Percentiles rank a stretch among this genome's conserved stretches.
phyloP scores from a whole-genome alignment of 2,329 filamentous ascomycete species.

The Fusarium sp. region DNA sequence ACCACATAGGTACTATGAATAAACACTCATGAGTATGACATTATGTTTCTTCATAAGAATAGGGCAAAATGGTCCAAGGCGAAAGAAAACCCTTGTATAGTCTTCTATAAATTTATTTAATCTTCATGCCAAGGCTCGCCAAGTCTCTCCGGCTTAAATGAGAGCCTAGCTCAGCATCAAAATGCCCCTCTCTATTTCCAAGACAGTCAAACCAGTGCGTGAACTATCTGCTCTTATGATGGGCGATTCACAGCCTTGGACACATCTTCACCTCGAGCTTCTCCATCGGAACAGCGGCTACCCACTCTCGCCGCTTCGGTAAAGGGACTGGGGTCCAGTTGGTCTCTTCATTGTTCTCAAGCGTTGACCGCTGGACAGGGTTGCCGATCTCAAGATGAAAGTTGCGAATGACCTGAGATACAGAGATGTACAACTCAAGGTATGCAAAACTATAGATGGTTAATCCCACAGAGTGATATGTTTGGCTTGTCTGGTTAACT shows the following conservation, averaged over 20 bases:
- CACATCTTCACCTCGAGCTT: not conserved
- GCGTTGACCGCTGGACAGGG: too few relatives aligned
- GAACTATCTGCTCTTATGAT: not conserved
- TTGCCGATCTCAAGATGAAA: not conserved
- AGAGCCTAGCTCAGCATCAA: not conserved
- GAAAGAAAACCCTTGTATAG: not conserved
- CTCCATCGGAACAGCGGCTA: conserved; percentile 28
- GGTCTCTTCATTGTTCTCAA: not conserved
- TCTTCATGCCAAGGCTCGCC: not conserved
- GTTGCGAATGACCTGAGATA: conserved; percentile 18
- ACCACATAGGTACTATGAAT: not conserved
- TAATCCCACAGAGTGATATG: too few relatives aligned
- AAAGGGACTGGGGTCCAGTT: conserved; percentile 32
- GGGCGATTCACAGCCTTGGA: not conserved
- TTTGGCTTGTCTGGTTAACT: too few relatives aligned
- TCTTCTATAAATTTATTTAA: not conserved
- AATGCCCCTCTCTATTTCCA: not conserved
- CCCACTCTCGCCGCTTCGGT: conserved; percentile 37
- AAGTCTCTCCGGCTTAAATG: not conserved
- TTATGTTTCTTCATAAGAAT: too few relatives aligned
- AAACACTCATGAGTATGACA: not conserved
- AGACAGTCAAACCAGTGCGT: not conserved
- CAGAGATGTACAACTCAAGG: conserved; percentile 25
- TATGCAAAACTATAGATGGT: conserved; percentile 33
- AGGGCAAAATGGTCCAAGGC: not conserved